Conservation (phyloP, 257 asterid genomes). For the Jacaranda copaia region DNA sequence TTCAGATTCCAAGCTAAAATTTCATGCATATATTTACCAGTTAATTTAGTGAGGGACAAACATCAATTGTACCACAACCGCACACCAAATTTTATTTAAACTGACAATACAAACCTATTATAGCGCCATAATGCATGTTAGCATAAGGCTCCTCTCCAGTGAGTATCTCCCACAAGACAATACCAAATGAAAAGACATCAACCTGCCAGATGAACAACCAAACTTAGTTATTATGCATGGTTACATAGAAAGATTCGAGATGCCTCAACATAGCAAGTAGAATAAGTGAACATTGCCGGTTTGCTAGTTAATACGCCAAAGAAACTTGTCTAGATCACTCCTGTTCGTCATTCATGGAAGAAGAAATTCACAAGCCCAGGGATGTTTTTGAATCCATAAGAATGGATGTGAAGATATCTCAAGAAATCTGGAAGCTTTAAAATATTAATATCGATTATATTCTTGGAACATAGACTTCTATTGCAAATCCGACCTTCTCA, state of each 20-base stretch:
- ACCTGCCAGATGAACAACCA: slow-evolving; percentile 58
- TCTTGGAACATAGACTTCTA: slow-evolving; percentile 26
- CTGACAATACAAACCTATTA: slow-evolving; percentile 44
- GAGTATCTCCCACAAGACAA: slow-evolving; percentile 98
- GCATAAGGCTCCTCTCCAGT: slow-evolving; percentile 98
- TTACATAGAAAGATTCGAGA: slow-evolving; percentile 13
- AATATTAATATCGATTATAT: slow-evolving; percentile 20
- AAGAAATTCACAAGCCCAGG: slow-evolving; percentile 13
- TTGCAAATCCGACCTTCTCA: slow-evolving; percentile 68
- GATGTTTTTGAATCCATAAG: neutral
- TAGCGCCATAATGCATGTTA: slow-evolving; percentile 96
- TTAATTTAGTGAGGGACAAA: neutral
- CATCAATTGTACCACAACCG: slow-evolving; percentile 10
- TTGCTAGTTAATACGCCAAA: slow-evolving; percentile 23
- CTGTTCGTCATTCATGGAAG: slow-evolving; percentile 5
- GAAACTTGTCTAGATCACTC: slow-evolving; percentile 15
- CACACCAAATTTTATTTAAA: slow-evolving; percentile 14
- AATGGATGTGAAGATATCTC: neutral
- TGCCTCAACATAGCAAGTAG: neutral
- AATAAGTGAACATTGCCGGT: slow-evolving; percentile 20
- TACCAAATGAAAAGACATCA: slow-evolving; percentile 93
- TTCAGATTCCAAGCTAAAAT: slow-evolving; percentile 1
- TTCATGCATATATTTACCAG: neutral
- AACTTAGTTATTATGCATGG: slow-evolving; percentile 13
- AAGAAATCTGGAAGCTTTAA: neutral